Evolutionary conservation across 2,329 filamentous ascomycete genomes (phyloP).

Genomic region (Mariannaea elegans): DNA sequence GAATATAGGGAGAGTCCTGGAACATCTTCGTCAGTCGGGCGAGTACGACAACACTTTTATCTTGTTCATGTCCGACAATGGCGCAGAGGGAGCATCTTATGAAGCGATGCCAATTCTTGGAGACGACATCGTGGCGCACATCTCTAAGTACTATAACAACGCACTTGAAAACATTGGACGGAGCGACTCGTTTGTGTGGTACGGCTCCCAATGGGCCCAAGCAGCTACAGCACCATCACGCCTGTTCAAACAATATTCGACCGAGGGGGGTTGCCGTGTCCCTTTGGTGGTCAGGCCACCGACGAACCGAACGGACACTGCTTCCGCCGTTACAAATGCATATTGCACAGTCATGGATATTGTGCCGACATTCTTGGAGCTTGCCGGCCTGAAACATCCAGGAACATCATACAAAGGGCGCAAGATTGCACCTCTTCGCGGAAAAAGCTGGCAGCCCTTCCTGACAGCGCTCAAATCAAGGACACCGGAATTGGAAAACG

Average conservation of each 20-base stretch:
- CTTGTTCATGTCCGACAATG: not conserved
- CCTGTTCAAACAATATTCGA: not conserved
- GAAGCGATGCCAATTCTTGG: not conserved
- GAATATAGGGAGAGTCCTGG: slow-evolving; percentile 56
- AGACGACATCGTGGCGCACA: not conserved
- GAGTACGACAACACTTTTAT: not conserved
- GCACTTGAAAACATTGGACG: not conserved
- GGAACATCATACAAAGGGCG: slow-evolving; percentile 9
- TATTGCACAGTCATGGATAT: not conserved
- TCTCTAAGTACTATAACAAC: not conserved
- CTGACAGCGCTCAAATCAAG: too few species aligned
- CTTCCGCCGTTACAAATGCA: not conserved
- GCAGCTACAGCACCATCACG: not conserved
- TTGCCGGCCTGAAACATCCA: not conserved
- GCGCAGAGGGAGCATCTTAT: not conserved
- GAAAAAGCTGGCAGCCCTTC: slow-evolving; percentile 18
- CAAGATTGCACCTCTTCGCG: slow-evolving; percentile 12
- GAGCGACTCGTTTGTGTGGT: not conserved
- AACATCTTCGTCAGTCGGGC: not conserved
- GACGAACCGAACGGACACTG: not conserved
- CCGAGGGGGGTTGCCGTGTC: not conserved
- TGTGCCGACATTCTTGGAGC: not conserved
- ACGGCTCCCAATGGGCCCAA: not conserved
- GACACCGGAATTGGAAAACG: too few species aligned
- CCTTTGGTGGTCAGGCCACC: not conserved